phyloP scores from a whole-genome alignment of 371 early-diverging fungal genomes.

The Syncephalastrum monosporum region DNA sequence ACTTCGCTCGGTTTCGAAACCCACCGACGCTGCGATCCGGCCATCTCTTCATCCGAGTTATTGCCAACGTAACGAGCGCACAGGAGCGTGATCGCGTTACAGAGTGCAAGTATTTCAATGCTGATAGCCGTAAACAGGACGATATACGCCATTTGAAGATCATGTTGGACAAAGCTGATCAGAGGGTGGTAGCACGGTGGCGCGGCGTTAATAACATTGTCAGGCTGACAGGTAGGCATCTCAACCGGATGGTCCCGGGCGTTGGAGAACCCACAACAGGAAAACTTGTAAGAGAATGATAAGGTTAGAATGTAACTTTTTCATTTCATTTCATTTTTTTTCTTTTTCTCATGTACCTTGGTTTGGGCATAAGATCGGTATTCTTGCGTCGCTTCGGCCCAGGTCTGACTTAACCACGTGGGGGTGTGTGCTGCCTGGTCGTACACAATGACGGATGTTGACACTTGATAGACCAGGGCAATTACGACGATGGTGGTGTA shows the following conservation, averaged over 20 bases:
- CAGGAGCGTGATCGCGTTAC: conserved; percentile 33
- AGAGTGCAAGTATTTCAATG: conserved; percentile 33
- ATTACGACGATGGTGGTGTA: conserved; percentile 31
- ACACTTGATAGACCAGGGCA: conserved; percentile 35
- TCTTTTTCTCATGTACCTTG: conserved; percentile 19
- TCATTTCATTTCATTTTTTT: neutral
- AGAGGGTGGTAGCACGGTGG: conserved; percentile 32
- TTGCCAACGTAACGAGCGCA: conserved; percentile 19
- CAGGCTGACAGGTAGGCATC: conserved; percentile 23
- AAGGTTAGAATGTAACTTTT: neutral
- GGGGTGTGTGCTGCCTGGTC: conserved; percentile 35
- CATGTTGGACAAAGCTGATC: conserved; percentile 18
- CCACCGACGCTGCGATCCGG: conserved; percentile 3
- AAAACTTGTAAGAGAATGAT: conserved; percentile 16
- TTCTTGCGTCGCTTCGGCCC: conserved; percentile 26
- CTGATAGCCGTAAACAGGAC: conserved; percentile 32
- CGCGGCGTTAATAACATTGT: conserved; percentile 21
- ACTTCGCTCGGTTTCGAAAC: conserved; percentile 3
- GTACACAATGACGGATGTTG: conserved; percentile 34
- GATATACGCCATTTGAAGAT: conserved; percentile 32
- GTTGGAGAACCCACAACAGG: conserved; percentile 38
- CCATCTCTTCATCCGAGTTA: conserved; percentile 1
- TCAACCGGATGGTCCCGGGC: conserved; percentile 28
- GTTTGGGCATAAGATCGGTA: conserved; percentile 33
- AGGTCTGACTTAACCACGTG: conserved; percentile 31